phyloP scores from a whole-genome alignment of 73 alveolate genomes.

The Vitrella brassicaformis region DNA sequence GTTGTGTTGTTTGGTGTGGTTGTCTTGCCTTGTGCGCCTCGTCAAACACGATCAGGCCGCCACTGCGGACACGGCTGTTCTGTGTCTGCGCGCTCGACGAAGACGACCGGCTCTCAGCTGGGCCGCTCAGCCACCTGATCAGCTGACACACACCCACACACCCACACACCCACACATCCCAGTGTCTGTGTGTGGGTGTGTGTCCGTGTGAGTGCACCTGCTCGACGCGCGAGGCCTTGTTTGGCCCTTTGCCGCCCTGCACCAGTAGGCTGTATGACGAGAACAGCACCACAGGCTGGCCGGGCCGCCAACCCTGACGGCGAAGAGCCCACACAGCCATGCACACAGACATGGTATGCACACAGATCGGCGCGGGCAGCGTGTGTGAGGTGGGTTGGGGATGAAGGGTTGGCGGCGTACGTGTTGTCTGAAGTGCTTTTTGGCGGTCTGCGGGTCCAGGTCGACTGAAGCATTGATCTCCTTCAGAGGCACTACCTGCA shows the following conservation, averaged over 20 bases:
- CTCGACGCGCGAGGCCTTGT: background rate
- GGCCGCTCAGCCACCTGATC: background rate
- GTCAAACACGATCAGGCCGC: slow-evolving; percentile 23
- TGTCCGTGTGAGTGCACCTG: background rate
- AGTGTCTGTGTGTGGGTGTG: background rate
- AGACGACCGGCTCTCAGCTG: background rate
- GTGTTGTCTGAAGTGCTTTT: background rate
- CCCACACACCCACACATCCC: background rate
- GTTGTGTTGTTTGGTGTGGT: background rate
- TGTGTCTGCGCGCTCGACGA: background rate
- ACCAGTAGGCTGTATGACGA: background rate
- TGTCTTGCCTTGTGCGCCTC: slow-evolving; percentile 30
- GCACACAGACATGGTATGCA: no score
- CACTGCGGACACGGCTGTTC: background rate
- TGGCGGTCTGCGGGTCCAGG: background rate
- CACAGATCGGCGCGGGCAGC: no score
- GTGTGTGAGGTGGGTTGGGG: no score
- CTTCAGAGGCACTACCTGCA: no score
- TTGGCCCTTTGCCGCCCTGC: background rate
- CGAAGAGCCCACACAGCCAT: no score
- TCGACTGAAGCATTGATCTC: no score
- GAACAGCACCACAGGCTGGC: no score
- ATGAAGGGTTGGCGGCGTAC: background rate
- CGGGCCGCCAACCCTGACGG: no score
- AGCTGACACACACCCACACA: background rate